Conservation (phyloP, 495 filamentous ascomycete genomes). For the Penicillium robsamsonii region DNA sequence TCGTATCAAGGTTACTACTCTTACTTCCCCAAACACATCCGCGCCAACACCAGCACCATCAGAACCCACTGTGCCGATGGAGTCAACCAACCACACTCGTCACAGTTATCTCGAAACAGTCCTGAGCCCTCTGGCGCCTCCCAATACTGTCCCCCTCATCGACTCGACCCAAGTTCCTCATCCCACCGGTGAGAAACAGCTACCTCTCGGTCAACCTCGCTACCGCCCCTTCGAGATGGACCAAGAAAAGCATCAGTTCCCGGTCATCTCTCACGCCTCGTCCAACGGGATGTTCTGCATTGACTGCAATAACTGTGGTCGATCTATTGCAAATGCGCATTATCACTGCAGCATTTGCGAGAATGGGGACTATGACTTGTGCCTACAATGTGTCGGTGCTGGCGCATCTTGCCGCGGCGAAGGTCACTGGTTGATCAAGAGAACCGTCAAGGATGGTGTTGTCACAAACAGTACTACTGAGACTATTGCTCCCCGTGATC, state of each 20-base stretch:
- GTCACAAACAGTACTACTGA: constrained; percentile 85
- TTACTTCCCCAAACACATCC: constrained; percentile 25
- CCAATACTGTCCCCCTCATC: constrained; percentile 4
- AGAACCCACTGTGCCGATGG: constrained; percentile 12
- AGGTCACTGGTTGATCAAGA: constrained; percentile 92
- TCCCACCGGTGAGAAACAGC: neutral
- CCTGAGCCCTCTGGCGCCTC: constrained; percentile 29
- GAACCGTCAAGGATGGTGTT: constrained; percentile 70
- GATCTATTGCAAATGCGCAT: constrained; percentile 72
- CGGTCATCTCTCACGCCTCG: constrained; percentile 34
- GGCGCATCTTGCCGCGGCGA: constrained; percentile 74
- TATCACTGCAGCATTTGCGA: constrained; percentile 96
- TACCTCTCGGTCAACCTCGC: constrained; percentile 20
- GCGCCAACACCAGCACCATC: constrained; percentile 5
- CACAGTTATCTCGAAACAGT: constrained; percentile 47
- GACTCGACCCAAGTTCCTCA: neutral
- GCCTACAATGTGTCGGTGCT: constrained; percentile 69
- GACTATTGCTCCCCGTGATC: constrained; percentile 60
- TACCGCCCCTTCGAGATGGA: constrained; percentile 34
- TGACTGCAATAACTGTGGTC: constrained; percentile 89
- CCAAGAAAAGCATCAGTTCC: constrained; percentile 28
- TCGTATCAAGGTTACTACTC: constrained; percentile 65
- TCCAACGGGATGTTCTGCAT: constrained; percentile 55
- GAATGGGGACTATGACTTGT: constrained; percentile 92
- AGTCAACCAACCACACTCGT: constrained; percentile 23